These are phyloP conservation scores for Hyaloscypha bicolor DNA, from an alignment of 495 filamentous ascomycete species.

Conservation along the genomic window DNA sequence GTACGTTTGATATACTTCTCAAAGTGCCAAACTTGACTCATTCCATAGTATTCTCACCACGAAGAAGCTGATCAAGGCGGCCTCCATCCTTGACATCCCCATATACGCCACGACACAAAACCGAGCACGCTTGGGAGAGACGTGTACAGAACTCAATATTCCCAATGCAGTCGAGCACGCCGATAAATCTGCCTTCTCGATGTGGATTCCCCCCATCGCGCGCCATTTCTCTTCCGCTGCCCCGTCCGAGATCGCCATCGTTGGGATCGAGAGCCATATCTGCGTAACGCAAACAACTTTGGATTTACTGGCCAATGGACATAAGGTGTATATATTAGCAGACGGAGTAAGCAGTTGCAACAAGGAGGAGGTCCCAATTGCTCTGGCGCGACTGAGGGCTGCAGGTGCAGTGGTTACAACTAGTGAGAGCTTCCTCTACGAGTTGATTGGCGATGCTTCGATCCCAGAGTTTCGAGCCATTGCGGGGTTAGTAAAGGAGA, in stretches of 20 bases:
- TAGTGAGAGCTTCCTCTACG: conserved; percentile 91
- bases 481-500: conserved; percentile 78
- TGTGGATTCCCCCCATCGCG: conserved; percentile 60
- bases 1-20: conserved; percentile 42
- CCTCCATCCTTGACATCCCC: conserved; percentile 70
- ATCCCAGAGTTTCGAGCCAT: conserved; percentile 75
- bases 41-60: conserved; percentile 50
- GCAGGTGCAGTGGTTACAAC: conserved; percentile 82
- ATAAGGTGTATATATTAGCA: conserved; percentile 85
- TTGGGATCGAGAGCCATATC: conserved; percentile 93
- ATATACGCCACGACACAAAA: conserved; percentile 85
- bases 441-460: conserved; percentile 85
- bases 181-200: conserved; percentile 83
- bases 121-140: conserved; percentile 71
- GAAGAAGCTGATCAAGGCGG: conserved; percentile 54
- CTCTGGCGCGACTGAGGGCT: conserved; percentile 70
- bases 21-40: conserved; percentile 11
- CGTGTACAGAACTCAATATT: conserved; percentile 62
- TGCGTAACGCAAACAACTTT: conserved; percentile 92
- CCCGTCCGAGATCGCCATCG: conserved; percentile 56
- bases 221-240: conserved; percentile 41
- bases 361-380: conserved; percentile 75
- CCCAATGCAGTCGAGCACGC: conserved; percentile 35
- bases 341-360: conserved; percentile 91
- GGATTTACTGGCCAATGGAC: conserved; percentile 72